A percentile compares a stretch with the other conserved stretches of the same genome.
phyloP scores from a whole-genome alignment of 2,329 filamentous ascomycete genomes.

The Bipolaris zeicola region DNA sequence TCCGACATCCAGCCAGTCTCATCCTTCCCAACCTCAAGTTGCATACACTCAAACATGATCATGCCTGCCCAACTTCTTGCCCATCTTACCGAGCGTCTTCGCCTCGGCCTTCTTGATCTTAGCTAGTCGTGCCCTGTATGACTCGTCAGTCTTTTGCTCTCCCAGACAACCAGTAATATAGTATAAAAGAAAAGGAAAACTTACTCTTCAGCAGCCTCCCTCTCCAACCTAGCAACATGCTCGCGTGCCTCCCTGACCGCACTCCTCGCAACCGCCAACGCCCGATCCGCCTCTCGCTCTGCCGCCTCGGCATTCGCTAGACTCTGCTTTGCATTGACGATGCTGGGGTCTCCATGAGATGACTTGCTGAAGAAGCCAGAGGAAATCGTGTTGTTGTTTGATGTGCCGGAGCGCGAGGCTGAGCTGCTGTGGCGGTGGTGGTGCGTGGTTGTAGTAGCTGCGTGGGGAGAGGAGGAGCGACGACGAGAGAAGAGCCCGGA shows the following conservation, averaged over 20 bases:
- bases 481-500: conserved; percentile 46
- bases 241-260: conserved; percentile 68
- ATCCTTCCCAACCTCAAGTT: background rate
- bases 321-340: conserved; percentile 65
- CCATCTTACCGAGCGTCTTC: conserved; percentile 68
- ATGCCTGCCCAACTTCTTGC: conserved; percentile 64
- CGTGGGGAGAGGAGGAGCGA: conserved; percentile 38
- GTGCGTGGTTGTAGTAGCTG: background rate
- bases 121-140: conserved; percentile 57
- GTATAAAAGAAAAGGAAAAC: background rate
- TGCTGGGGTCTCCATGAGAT: conserved; percentile 63
- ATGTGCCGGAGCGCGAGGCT: conserved; percentile 16
- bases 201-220: conserved; percentile 59
- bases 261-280: conserved; percentile 62
- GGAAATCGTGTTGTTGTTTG: conserved; percentile 27
- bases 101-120: conserved; percentile 73
- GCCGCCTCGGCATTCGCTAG: conserved; percentile 67
- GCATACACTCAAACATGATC: conserved; percentile 14
- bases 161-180: background rate
- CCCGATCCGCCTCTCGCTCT: conserved; percentile 69
- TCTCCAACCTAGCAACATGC: conserved; percentile 66
- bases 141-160: background rate
- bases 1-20: background rate
- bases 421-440: conserved; percentile 25
- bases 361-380: conserved; percentile 51